Evolutionary conservation across 2,329 filamentous ascomycete species (phyloP).

Genomic region (Thelonectria rubi): DNA sequence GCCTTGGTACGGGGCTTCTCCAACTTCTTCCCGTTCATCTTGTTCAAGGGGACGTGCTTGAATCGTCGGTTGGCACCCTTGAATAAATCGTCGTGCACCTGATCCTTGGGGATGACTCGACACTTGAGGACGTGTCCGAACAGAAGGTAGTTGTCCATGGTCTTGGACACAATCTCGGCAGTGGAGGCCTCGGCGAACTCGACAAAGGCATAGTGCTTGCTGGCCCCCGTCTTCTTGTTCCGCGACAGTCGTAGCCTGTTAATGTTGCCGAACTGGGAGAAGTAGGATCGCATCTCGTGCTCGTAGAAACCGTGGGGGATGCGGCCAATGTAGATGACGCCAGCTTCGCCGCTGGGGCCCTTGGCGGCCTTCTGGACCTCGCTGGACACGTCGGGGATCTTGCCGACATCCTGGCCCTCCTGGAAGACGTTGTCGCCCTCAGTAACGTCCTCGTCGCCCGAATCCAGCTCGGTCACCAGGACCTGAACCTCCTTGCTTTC

Average conservation of each 20-base stretch:
- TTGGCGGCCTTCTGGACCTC: constrained; percentile 55
- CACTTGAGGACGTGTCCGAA: constrained; percentile 95
- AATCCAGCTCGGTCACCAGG: constrained; percentile 56
- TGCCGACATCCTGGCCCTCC: constrained; percentile 60
- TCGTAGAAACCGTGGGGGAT: constrained; percentile 97
- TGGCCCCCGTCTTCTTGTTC: constrained; percentile 89
- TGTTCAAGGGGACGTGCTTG: constrained; percentile 88
- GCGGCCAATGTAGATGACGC: constrained; percentile 89
- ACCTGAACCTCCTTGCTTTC: constrained; percentile 53
- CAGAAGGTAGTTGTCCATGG: constrained; percentile 97
- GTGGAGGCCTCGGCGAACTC: constrained; percentile 82
- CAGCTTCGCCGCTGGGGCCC: constrained; percentile 64
- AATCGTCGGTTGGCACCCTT: constrained; percentile 91
- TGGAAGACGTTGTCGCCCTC: constrained; percentile 52
- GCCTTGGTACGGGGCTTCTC: constrained; percentile 77
- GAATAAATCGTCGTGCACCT: constrained; percentile 84
- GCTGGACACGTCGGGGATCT: constrained; percentile 59
- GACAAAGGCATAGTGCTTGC: constrained; percentile 94
- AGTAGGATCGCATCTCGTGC: constrained; percentile 92
- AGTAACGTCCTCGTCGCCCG: constrained; percentile 54
- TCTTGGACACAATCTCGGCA: constrained; percentile 91
- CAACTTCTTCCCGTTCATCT: constrained; percentile 80
- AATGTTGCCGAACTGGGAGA: constrained; percentile 90
- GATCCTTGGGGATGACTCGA: constrained; percentile 77
- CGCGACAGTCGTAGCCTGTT: constrained; percentile 82